Evolutionary conservation across 495 filamentous ascomycete genomes (phyloP), one percentile per base, ranked within the genome.

Genomic region (Hypomontagnella submonticulosa): DNA sequence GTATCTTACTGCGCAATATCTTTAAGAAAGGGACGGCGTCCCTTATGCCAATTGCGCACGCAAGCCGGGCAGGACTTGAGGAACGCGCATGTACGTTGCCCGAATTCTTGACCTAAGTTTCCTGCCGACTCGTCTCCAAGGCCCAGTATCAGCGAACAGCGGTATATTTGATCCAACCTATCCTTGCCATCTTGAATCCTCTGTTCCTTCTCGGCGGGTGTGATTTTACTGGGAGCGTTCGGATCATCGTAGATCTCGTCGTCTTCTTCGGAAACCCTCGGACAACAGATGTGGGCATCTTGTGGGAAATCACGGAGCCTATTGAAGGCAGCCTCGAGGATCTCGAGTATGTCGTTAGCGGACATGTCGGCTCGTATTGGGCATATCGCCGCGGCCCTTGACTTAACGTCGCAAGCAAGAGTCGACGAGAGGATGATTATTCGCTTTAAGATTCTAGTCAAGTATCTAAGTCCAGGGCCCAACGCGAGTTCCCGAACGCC

Each of bases 61-160:
- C 93, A 97, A 38, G 85, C 79, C 65, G 96, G 89, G 76, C 93
- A 97, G 34, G 78, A 84, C 23, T 78, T 84, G 36, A 97, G 79
- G 47, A 73, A 77, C 18, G 32, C 38, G 40, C 81, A 76, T 42
- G 77, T 71, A 3, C 75, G 66, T 19, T 85, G 76, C 2, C 76
- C 81, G 42, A 93, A 84, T 72, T 87, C 86, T 41, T 77, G 71
- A 48, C 88, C 82, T 68, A 88, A 81, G 32, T 80, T 75, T 32
- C 81, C 83, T 0, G 88, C 86, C 42, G 87, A 84, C 10, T 89
- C 85, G 36, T 83, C 78, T 20, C 83, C 83, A 56, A 88, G 88
- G 6, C 87, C 89, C 36, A 95, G 76, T 33, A 95, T 84, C 19
- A 87, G 83, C 63, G 91, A 82, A 37, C 85, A 87, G 41, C 84